These are phyloP conservation scores for Conoideocrella luteorostrata DNA, from an alignment of 2,329 filamentous ascomycete genomes.

Conservation along the genomic window DNA sequence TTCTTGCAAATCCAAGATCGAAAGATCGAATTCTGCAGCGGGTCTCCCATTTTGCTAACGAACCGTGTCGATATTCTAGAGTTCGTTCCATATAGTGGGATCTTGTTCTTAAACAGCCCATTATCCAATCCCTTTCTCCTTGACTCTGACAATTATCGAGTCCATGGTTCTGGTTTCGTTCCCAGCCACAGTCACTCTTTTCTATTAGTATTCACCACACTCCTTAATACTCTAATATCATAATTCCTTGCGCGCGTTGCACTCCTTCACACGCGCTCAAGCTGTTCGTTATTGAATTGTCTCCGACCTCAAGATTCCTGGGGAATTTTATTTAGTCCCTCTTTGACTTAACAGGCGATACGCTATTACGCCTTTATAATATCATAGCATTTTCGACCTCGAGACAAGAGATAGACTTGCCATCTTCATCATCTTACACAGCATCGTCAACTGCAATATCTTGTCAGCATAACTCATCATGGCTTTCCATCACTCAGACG, in stretches of 20 bases:
- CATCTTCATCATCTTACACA: background rate
- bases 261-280: slow-evolving; percentile 25
- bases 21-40: slow-evolving; percentile 8
- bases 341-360: slow-evolving; percentile 28
- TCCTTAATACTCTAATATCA: slow-evolving; percentile 53
- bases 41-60: slow-evolving; percentile 25
- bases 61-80: slow-evolving; percentile 28
- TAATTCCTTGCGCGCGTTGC: slow-evolving; percentile 37
- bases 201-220: slow-evolving; percentile 42
- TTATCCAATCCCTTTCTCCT: slow-evolving; percentile 36
- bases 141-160: slow-evolving; percentile 23
- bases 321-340: slow-evolving; percentile 43
- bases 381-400: slow-evolving; percentile 12
- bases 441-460: slow-evolving; percentile 13
- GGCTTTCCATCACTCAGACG: slow-evolving; percentile 38
- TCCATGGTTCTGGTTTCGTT: slow-evolving; percentile 39
- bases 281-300: slow-evolving; percentile 33
- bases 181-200: slow-evolving; percentile 54
- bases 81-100: slow-evolving; percentile 33
- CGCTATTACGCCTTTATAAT: slow-evolving; percentile 14
- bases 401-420: slow-evolving; percentile 1
- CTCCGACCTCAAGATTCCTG: slow-evolving; percentile 43
- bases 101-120: slow-evolving; percentile 40
- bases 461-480: slow-evolving; percentile 29
- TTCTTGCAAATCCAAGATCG: slow-evolving; percentile 18